These are phyloP conservation scores for Oryza longistaminata DNA, from an alignment of 176 grass and related monocot species.

Conservation along the genomic window DNA sequence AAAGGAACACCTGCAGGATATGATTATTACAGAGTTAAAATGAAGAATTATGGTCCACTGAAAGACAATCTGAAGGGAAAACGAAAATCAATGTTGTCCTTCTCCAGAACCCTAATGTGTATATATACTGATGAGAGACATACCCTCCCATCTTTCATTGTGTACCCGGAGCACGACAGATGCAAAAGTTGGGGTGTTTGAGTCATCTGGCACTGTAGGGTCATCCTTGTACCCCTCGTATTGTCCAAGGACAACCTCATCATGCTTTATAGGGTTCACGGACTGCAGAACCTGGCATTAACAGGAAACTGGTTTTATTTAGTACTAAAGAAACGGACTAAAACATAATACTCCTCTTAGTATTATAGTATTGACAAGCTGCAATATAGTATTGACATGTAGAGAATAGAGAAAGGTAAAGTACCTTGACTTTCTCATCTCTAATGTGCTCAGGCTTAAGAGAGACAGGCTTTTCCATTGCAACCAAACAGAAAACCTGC, in stretches of 20 bases:
- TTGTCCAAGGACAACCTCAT: slow-evolving; percentile 97
- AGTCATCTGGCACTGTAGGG: slow-evolving; percentile 88
- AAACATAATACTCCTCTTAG: background rate
- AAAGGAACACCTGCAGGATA: slow-evolving; percentile 85
- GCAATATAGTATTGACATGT: slow-evolving; percentile 19
- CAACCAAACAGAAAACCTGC: slow-evolving; percentile 97
- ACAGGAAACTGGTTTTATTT: slow-evolving; percentile 10
- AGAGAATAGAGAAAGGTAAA: slow-evolving; percentile 29
- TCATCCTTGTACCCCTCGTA: slow-evolving; percentile 98
- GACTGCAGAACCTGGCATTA: slow-evolving; percentile 89
- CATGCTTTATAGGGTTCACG: slow-evolving; percentile 76
- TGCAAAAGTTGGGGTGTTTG: slow-evolving; percentile 98
- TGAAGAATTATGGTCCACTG: slow-evolving; percentile 20
- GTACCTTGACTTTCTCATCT: slow-evolving; percentile 99
- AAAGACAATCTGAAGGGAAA: slow-evolving; percentile 2
- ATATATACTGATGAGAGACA: slow-evolving; percentile 20
- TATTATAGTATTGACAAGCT: background rate
- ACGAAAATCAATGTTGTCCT: background rate
- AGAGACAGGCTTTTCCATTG: slow-evolving; percentile 98
- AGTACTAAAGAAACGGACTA: slow-evolving; percentile 17
- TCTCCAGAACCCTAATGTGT: background rate
- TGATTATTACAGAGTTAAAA: slow-evolving; percentile 33
- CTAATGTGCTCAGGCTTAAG: slow-evolving; percentile 98
- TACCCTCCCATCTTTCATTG: slow-evolving; percentile 99
- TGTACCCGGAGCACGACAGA: slow-evolving; percentile 83